Evolutionary conservation across 75 land plant species (phyloP), one percentile per base, ranked within the genome.

Genomic region (Azolla pinnata): DNA sequence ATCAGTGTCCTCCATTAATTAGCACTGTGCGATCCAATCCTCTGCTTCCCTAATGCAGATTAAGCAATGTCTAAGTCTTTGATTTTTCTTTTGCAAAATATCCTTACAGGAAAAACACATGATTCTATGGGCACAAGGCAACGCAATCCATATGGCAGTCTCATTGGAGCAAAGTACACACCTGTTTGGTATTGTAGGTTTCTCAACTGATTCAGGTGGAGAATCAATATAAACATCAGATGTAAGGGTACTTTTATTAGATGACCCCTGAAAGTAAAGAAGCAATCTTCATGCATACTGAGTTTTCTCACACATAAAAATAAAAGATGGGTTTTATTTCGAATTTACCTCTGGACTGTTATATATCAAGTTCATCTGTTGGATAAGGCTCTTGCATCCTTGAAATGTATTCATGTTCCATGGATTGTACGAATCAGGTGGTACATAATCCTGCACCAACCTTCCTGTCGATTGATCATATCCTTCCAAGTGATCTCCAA

Each of bases 61-160:
- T 45, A 62, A 46, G 48, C 72, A 69, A 26, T 56, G 72, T 19
- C 49, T 30, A 23, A 35, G 34, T 31, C 17, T 33, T 25, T 67
- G 56, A 35, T 60, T 17, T 33, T 69, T 66, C 25, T 52, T 45
- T 33, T 53, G 44, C 27, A 18, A 24, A 44, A 50, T 44, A n/a
- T n/a, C n/a, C 66, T 57, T 71, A 69, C 73, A 71, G 19, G 30
- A 24, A 27, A 50, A 21, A 38, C 73, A 71, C 31, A 71, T 14
- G 60, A 26, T 48, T n/a, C 32, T 27, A 45, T 71, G 73, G 29
- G 60, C 68, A 29, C 73, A 71, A 16, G 73, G 73, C 47, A 64
- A 24, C 2, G 73, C 73, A 31, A 58, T 49, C 73, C 73, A 71
- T 2, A 71, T 2, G 32, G 73, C 60, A 40, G 29, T n/a, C n/a